Evolutionary conservation across 345 rosid species (phyloP), one percentile per base, ranked within the genome.

Genomic region (Clarkia xantiana): DNA sequence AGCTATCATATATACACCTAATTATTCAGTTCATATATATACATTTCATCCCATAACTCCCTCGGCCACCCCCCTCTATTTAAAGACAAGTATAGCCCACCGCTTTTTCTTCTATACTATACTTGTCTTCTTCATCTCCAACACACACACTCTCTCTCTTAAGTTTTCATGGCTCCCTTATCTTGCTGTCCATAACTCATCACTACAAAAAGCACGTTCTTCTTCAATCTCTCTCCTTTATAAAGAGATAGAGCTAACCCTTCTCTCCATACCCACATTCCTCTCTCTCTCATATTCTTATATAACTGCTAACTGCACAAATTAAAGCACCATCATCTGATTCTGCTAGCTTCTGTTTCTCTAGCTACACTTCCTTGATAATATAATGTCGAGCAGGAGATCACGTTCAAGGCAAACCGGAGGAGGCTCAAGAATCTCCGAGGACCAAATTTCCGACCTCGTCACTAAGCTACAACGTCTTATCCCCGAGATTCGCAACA

Each of bases 351-450:
- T 15, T 19, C 25, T 54, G 20, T 57, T 18, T 16, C 14, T 17
- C n/a, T n/a, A 40, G n/a, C n/a, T n/a, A n/a, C n/a, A n/a, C n/a
- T 29, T 3, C 36, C 6, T 10, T 29, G 36, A 73, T 50, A 69
- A 88, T 88, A 73, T 50, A 69, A 88, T 88, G 97, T 82, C 97
- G 5, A 75, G 76, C 82, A 73, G 93, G 71, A 82, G 97, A 74
- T 82, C 97, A 41, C 78, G 80, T 52, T 76, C 97, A 1, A 67
- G 83, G 56, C 85, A 78, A 62, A 56, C 90, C 16, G 75, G 72
- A 25, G 66, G 41, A 29, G 62, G 43, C 51, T 75, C 95, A 7
- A 70, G 94, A 61, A 90, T 90, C 68, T 79, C 67, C 7, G 94
- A 90, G 61, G 94, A 81, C 46, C 98, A 90, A 69, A 86, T 90